Conservation (phyloP, 2,329 filamentous ascomycete species). For the Beauveria medogensis region DNA sequence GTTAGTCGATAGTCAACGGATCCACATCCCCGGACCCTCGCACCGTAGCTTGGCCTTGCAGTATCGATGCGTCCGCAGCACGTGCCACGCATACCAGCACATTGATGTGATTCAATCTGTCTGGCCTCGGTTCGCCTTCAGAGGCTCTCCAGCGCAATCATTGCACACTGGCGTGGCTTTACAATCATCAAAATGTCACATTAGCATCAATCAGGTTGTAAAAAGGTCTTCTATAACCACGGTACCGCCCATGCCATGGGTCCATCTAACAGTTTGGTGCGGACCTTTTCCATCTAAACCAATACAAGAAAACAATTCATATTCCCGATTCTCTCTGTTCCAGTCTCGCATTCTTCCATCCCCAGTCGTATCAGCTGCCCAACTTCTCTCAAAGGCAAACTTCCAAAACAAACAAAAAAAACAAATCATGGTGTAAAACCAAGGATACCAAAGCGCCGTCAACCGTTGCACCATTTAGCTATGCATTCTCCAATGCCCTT, state of each 20-base stretch:
- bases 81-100: too few relatives aligned
- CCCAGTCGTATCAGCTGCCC: not conserved
- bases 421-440: not conserved
- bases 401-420: not conserved
- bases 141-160: not conserved
- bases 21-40: not conserved
- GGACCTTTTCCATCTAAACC: slow-evolving; percentile 1
- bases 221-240: not conserved
- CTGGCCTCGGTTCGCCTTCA: not conserved
- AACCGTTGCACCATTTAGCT: not conserved
- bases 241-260: not conserved
- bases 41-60: not conserved
- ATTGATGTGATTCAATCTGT: not conserved
- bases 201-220: not conserved
- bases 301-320: not conserved
- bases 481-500: not conserved
- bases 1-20: not conserved
- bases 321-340: not conserved
- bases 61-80: not conserved
- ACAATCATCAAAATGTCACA: not conserved
- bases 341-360: not conserved
- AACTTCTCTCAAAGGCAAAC: not conserved
- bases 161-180: not conserved
- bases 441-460: not conserved
- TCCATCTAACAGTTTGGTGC: not conserved